Percentiles rank a stretch among this genome's conserved stretches.
Evolutionary conservation across 345 rosid species (phyloP).

Genomic region (Rhodamnia rubescens): DNA sequence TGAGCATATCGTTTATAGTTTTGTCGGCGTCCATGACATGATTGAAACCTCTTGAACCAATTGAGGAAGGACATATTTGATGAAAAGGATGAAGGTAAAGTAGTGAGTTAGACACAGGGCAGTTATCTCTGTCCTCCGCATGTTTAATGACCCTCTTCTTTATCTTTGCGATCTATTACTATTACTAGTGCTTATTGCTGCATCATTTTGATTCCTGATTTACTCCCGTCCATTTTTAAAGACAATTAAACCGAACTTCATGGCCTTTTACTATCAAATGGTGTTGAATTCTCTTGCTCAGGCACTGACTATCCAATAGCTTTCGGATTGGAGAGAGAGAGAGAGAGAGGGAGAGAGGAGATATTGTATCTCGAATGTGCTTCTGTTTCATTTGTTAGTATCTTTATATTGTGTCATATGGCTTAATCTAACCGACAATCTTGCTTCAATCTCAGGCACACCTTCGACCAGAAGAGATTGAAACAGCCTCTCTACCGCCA

Average conservation of each 20-base stretch:
- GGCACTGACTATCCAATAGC: background rate
- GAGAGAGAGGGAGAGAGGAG: background rate
- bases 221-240: background rate
- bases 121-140: background rate
- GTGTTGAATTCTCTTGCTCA: background rate
- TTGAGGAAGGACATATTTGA: background rate
- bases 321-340: background rate
- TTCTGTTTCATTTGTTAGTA: background rate
- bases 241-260: background rate
- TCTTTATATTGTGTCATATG: background rate
- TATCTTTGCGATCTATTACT: background rate
- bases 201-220: background rate
- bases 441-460: constrained; percentile 38
- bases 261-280: background rate
- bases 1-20: background rate
- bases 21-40: background rate
- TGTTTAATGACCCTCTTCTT: background rate
- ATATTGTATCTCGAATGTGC: background rate
- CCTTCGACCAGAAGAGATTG: constrained; percentile 94
- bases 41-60: background rate
- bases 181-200: background rate
- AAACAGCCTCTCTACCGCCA: constrained; percentile 93
- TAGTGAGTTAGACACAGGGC: background rate
- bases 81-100: background rate
- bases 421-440: background rate